Evolutionary conservation across 2,329 filamentous ascomycete genomes (phyloP).

Genomic region (Aspergillus calidoustus): DNA sequence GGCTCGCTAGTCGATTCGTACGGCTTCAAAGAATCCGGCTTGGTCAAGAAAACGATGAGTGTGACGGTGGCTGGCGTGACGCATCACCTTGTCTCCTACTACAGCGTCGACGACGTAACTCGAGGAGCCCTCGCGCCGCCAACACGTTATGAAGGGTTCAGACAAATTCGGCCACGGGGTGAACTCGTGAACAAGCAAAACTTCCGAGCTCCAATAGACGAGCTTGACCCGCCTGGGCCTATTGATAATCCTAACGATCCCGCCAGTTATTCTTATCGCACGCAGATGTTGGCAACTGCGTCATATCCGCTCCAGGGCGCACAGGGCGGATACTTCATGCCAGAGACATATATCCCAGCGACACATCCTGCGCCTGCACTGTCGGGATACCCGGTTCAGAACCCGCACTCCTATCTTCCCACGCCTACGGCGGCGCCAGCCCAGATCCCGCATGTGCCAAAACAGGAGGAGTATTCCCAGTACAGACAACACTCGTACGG

Average conservation of each 20-base stretch:
- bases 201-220: conserved; percentile 69
- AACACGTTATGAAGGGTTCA: conserved; percentile 56
- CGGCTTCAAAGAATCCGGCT: conserved; percentile 77
- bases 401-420: conserved; percentile 41
- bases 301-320: conserved; percentile 41
- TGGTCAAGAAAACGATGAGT: conserved; percentile 93
- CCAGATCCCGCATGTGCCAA: conserved; percentile 32
- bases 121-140: conserved; percentile 64
- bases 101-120: conserved; percentile 79
- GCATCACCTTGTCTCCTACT: conserved; percentile 89
- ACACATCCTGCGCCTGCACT: conserved; percentile 42
- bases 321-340: conserved; percentile 43
- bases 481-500: conserved; percentile 39
- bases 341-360: conserved; percentile 34
- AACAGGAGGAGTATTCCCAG: conserved; percentile 44
- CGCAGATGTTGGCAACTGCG: conserved; percentile 40
- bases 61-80: conserved; percentile 73
- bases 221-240: conserved; percentile 52
- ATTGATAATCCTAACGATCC: conserved; percentile 47
- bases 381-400: conserved; percentile 39
- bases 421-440: conserved; percentile 34
- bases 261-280: conserved; percentile 49
- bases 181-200: conserved; percentile 67
- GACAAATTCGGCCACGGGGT: conserved; percentile 58
- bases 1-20: conserved; percentile 91